These are phyloP conservation scores for Globisporangium middletonii DNA, from an alignment of 352 stramenopile genomes.

Conservation along the genomic window DNA sequence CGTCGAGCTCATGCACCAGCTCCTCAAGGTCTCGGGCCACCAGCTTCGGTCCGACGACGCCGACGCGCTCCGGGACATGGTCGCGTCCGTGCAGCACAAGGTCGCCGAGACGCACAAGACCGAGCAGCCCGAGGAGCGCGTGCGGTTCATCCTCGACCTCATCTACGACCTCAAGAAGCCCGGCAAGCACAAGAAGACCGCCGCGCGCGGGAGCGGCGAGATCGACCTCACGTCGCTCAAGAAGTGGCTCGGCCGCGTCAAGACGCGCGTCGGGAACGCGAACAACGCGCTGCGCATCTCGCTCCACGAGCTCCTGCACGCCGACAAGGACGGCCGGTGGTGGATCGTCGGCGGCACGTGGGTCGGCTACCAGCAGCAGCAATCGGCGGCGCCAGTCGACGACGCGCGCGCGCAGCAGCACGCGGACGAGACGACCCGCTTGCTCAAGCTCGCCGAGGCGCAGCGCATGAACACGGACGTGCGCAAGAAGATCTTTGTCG, in stretches of 20 bases:
- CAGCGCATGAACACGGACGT: constrained; percentile 97
- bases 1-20: constrained; percentile 84
- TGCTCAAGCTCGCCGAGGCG: constrained; percentile 91
- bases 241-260: constrained; percentile 94
- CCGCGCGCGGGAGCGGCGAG: constrained; percentile 23
- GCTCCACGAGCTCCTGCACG: constrained; percentile 67
- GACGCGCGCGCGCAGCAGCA: constrained; percentile 8
- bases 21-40: constrained; percentile 76
- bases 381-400: neutral
- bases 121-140: constrained; percentile 41
- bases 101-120: constrained; percentile 25
- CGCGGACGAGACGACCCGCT: constrained; percentile 41
- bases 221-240: constrained; percentile 80
- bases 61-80: constrained; percentile 81
- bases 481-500: constrained; percentile 94
- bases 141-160: constrained; percentile 91
- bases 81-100: constrained; percentile 78
- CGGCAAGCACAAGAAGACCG: constrained; percentile 84
- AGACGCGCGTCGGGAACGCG: constrained; percentile 76
- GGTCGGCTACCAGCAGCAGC: constrained; percentile 64
- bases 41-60: constrained; percentile 83
- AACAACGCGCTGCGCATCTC: constrained; percentile 73
- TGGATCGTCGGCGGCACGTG: constrained; percentile 96
- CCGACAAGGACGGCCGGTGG: constrained; percentile 91
- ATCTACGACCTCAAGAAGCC: constrained; percentile 96